Evolutionary conservation across 129 eudicot genomes (phyloP).

Genomic region (Dittrichia graveolens): DNA sequence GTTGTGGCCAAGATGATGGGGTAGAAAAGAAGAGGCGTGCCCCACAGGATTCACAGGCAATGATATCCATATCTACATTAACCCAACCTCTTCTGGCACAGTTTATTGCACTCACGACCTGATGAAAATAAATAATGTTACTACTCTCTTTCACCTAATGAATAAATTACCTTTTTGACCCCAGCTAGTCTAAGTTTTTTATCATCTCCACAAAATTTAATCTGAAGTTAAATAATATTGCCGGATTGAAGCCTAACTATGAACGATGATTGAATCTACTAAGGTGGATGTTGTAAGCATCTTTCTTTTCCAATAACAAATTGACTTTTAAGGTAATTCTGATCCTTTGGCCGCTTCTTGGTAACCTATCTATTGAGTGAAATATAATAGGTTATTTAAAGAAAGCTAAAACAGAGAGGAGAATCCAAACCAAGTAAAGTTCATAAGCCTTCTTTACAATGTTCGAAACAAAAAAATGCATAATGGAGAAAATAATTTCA

Average conservation of each 20-base stretch:
- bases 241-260: no score
- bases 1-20: slow-evolving; percentile 79
- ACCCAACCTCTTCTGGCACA: slow-evolving; percentile 97
- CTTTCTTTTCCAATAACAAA: not conserved
- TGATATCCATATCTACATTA: slow-evolving; percentile 77
- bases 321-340: slow-evolving; percentile 1
- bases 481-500: not conserved
- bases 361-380: not conserved
- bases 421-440: not conserved
- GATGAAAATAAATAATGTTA: slow-evolving; percentile 26
- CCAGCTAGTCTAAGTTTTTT: no score
- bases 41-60: slow-evolving; percentile 81
- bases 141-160: slow-evolving; percentile 20
- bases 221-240: no score
- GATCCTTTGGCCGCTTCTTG: not conserved
- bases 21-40: slow-evolving; percentile 90
- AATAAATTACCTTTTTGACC: no score
- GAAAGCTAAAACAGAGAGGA: slow-evolving; percentile 8
- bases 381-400: not conserved
- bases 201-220: no score
- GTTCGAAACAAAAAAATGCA: slow-evolving; percentile 9
- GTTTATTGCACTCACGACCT: slow-evolving; percentile 80
- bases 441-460: slow-evolving; percentile 12
- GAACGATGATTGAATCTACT: no score
- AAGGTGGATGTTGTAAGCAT: not conserved